phyloP scores from a whole-genome alignment of 331 rosid species.

The Pyrus hybrid region DNA sequence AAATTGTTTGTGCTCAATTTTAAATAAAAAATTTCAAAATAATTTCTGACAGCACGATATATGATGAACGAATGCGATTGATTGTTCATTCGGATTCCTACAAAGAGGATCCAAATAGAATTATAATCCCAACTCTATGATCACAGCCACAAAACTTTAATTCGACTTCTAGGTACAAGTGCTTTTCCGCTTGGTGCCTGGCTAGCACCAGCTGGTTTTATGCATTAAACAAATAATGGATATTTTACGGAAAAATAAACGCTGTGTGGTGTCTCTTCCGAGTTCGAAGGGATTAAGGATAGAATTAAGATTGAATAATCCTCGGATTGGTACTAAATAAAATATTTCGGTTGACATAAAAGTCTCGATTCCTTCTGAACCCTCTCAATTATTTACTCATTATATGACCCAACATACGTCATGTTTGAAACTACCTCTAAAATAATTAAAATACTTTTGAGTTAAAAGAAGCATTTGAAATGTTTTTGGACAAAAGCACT shows the following conservation, averaged over 20 bases:
- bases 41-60: no score
- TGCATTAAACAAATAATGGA: not conserved
- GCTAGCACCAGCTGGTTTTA: not conserved
- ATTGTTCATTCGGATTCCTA: no score
- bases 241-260: not conserved
- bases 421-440: no score
- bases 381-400: not conserved
- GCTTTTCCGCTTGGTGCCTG: not conserved
- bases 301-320: not conserved
- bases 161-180: not conserved
- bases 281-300: not conserved
- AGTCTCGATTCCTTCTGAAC: no score
- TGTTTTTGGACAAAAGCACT: no score
- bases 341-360: not conserved
- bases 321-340: not conserved
- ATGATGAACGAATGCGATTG: no score
- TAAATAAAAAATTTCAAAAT: no score
- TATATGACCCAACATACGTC: no score
- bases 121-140: not conserved
- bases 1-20: no score
- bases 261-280: not conserved
- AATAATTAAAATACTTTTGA: no score
- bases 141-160: not conserved
- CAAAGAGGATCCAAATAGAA: no score
- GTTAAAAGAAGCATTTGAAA: no score